Base-by-base conservation (phyloP, 306 rosid genomes). In the Lathyrus oleraceus region DNA sequence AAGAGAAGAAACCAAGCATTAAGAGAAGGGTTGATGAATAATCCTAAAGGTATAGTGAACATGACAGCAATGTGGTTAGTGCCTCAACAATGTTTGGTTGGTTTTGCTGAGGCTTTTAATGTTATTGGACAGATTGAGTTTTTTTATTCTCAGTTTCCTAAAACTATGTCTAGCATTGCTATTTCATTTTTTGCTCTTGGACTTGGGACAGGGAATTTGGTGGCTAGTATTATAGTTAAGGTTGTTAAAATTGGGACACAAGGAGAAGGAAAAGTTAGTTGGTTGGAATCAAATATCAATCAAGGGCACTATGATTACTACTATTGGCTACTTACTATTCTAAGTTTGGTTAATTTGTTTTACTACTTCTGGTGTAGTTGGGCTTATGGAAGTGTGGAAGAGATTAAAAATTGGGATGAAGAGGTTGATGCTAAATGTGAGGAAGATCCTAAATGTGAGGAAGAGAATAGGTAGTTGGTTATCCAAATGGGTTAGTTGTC, bases 11-110 rank as follows among this genome's bases (percentile, higher is more conserved):
- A 52, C 14, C 49, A 12, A 13, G 96, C 96, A 10, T 72, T 92
- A 35, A 51, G 14, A 0, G 83, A 81, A 75, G 92, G 96, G 3
- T 38, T 82, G 3, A 15, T 60, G 14, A 47, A 76, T 39, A 61
- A 76, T 2, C 78, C 78, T 0, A 13, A 5, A 5, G 88, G 79
- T 0, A 52, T 83, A 9, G 85, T 84, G 52, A 67, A 48, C 69
- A 88, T 90, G 91, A 82, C 91, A 16, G 91, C 86, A 2, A 66
- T 79, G 90, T 93, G 98, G 98, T 48, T 93, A 8, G 84, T 79
- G 1, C 97, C 90, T 0, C 98, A 93, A 2, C 32, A 83, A 6
- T 84, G 89, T 78, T 67, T 93, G 1, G 14, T 3, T 51, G 97
- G 97, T 60, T 19, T 87, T 10, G 96, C 90, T 0, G 96, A 93